Percentiles rank a stretch among this genome's conserved stretches.
These are phyloP conservation scores for Kluyveromyces lactis DNA, from an alignment of 805 yeast genomes.

Conservation along the genomic window DNA sequence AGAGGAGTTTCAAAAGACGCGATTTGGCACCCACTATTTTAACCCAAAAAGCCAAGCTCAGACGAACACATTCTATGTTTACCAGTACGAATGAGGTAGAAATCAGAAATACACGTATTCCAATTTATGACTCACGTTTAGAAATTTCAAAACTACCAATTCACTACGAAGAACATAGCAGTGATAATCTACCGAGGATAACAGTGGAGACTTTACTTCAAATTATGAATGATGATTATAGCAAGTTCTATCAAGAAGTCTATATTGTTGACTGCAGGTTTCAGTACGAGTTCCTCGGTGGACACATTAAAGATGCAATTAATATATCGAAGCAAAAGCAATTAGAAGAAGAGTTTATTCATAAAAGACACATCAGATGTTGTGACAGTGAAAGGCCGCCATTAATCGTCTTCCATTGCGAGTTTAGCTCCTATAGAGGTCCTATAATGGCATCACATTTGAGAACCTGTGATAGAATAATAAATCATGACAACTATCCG, in stretches of 20 bases:
- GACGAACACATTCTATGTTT: conserved; percentile 65
- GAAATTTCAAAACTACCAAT: conserved; percentile 50
- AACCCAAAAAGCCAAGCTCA: conserved; percentile 30
- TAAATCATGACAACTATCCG: conserved; percentile 73
- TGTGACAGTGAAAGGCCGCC: conserved; percentile 17
- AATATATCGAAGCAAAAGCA: conserved; percentile 67
- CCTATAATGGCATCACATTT: conserved; percentile 86
- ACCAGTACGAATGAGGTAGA: conserved; percentile 44
- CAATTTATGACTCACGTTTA: conserved; percentile 48
- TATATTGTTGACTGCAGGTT: conserved; percentile 82
- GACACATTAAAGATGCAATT: conserved; percentile 79
- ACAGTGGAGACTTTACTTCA: conserved; percentile 35
- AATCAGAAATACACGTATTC: conserved; percentile 21
- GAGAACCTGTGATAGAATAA: conserved; percentile 70
- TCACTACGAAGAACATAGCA: conserved; percentile 33
- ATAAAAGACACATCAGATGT: conserved; percentile 7
- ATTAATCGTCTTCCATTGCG: conserved; percentile 85
- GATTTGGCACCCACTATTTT: not conserved
- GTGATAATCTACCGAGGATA: conserved; percentile 45
- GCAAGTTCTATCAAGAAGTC: conserved; percentile 44
- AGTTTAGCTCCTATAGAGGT: conserved; percentile 88
- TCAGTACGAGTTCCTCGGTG: conserved; percentile 86
- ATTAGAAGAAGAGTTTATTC: conserved; percentile 49
- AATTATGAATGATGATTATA: conserved; percentile 31
- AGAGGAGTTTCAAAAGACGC: conserved; percentile 1